phyloP scores from a whole-genome alignment of 257 asterid genomes.

The Ocimum tenuiflorum region DNA sequence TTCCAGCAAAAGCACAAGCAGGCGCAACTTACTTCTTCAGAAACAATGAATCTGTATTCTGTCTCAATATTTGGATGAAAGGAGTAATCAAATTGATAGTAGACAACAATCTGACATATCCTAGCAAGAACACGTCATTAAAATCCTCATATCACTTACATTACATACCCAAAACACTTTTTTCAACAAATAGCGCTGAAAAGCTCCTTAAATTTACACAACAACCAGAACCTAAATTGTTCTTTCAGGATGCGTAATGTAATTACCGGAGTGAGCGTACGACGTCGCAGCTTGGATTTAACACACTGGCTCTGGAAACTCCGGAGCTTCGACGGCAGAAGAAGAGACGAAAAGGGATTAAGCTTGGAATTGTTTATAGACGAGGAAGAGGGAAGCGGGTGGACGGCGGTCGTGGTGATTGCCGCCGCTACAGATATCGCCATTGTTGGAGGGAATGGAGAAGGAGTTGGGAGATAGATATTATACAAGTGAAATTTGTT shows the following conservation, averaged over 20 bases:
- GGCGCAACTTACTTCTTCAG: background rate
- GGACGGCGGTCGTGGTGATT: slow-evolving; percentile 13
- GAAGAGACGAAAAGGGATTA: slow-evolving; percentile 41
- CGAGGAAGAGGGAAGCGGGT: slow-evolving; percentile 17
- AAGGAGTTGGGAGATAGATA: background rate
- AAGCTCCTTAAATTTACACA: background rate
- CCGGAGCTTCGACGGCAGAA: slow-evolving; percentile 33
- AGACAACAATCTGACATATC: background rate
- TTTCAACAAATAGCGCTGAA: background rate
- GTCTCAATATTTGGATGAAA: background rate
- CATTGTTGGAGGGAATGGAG: slow-evolving; percentile 27
- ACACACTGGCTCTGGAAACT: slow-evolving; percentile 19
- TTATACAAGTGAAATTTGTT: background rate
- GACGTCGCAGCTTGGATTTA: slow-evolving; percentile 21
- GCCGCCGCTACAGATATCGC: slow-evolving; percentile 39
- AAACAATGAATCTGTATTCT: background rate
- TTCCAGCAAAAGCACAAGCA: background rate
- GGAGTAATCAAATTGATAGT: background rate
- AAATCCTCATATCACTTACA: background rate
- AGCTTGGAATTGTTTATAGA: slow-evolving; percentile 21
- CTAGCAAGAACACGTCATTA: background rate
- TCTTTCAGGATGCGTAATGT: background rate
- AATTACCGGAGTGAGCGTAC: slow-evolving; percentile 37
- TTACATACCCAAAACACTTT: background rate
- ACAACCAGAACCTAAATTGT: background rate